These are phyloP conservation scores for Globisporangium cystogenes DNA, from an alignment of 352 stramenopile genomes.

Conservation along the genomic window DNA sequence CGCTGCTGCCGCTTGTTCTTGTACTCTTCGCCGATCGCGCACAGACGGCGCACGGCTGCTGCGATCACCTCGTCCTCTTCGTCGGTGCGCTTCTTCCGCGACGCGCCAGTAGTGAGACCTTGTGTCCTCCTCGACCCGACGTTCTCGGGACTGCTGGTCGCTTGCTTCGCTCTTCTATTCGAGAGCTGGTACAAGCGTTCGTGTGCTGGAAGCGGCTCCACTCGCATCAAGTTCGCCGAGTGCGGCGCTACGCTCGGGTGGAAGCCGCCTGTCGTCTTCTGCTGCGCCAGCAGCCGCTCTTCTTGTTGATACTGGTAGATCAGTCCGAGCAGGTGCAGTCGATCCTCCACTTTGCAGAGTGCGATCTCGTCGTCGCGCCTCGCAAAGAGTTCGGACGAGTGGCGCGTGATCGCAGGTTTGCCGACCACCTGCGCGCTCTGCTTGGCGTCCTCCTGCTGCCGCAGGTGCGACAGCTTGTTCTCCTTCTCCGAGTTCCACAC, in stretches of 20 bases:
- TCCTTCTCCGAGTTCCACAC: conserved; percentile 58
- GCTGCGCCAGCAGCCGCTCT: conserved; percentile 25
- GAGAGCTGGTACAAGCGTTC: conserved; percentile 51
- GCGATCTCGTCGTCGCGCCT: conserved; percentile 43
- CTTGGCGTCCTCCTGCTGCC: conserved; percentile 23
- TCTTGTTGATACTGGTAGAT: conserved; percentile 72
- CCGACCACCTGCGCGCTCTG: conserved; percentile 23
- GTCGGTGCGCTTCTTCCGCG: not conserved
- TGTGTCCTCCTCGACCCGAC: not conserved
- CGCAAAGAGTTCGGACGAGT: conserved; percentile 26
- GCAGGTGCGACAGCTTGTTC: conserved; percentile 39
- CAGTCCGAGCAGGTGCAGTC: conserved; percentile 55
- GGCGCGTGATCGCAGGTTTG: conserved; percentile 27
- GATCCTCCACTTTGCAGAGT: conserved; percentile 60
- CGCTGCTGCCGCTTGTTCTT: conserved; percentile 32
- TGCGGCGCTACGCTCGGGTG: conserved; percentile 45
- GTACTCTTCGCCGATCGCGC: conserved; percentile 30
- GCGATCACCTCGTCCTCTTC: conserved; percentile 6
- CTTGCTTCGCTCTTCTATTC: conserved; percentile 12
- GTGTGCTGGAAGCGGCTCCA: conserved; percentile 20
- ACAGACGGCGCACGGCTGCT: conserved; percentile 28
- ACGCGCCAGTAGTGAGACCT: conserved; percentile 9
- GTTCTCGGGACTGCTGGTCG: not conserved
- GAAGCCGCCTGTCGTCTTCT: conserved; percentile 7
- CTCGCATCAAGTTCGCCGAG: conserved; percentile 34